These are phyloP conservation scores for Leishmania amazonensis DNA, from an alignment of 208 protist genomes.

Conservation along the genomic window DNA sequence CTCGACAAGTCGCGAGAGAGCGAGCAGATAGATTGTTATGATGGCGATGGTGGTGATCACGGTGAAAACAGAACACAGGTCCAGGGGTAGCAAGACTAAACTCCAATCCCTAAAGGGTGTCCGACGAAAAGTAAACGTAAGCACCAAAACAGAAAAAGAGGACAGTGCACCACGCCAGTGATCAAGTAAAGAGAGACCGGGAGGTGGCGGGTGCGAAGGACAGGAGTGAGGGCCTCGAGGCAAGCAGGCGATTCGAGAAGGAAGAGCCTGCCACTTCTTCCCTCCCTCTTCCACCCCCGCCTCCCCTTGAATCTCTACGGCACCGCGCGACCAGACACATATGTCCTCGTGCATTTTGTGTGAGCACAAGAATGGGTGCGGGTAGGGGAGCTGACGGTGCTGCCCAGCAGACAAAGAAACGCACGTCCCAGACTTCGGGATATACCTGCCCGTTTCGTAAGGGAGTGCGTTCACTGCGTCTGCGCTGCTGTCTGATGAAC, in stretches of 20 bases:
- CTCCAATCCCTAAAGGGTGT: neutral
- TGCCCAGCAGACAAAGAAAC: neutral
- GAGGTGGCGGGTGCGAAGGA: neutral
- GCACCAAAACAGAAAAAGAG: neutral
- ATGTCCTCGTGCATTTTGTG: neutral
- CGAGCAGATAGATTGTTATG: neutral
- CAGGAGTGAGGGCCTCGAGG: neutral
- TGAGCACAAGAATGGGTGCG: neutral
- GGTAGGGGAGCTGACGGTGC: neutral
- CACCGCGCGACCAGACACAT: neutral
- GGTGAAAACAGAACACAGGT: neutral
- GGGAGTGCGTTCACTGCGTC: neutral
- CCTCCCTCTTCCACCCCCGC: neutral
- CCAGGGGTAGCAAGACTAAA: neutral
- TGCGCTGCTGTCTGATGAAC: neutral
- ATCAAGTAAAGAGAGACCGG: neutral
- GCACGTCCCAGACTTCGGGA: neutral
- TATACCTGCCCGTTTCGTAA: neutral
- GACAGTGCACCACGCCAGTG: neutral
- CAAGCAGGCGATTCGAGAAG: no score
- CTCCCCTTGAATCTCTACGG: neutral
- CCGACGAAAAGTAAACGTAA: no score
- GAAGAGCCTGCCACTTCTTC: neutral
- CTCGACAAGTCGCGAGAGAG: no score
- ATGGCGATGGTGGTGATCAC: neutral